phyloP scores from a whole-genome alignment of 192 early-diverging fungal genomes.

The Neocallimastix lanati region DNA sequence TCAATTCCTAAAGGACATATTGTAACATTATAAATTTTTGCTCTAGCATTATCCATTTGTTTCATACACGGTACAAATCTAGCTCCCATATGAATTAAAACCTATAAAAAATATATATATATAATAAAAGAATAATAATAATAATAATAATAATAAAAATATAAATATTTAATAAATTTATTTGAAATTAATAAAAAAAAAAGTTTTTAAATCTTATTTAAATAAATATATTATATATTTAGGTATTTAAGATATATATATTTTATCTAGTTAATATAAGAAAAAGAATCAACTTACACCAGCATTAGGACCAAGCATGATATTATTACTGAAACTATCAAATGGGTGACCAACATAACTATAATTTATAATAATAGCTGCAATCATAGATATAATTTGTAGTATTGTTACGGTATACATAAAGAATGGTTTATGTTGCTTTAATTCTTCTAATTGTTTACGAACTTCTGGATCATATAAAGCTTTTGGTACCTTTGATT shows the following conservation, averaged over 20 bases:
- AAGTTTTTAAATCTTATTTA: too few species aligned
- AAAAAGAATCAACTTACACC: too few species aligned
- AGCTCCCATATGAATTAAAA: slow-evolving; percentile 50
- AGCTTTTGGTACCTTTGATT: slow-evolving; percentile 6
- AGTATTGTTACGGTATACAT: slow-evolving; percentile 14
- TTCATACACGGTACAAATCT: slow-evolving; percentile 69
- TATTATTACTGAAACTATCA: background rate
- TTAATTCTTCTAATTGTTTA: slow-evolving; percentile 15
- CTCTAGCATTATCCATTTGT: slow-evolving; percentile 3
- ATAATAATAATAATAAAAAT: too few species aligned
- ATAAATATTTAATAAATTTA: too few species aligned
- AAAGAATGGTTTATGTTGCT: slow-evolving; percentile 24
- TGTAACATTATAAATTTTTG: slow-evolving; percentile 3
- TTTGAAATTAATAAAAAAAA: too few species aligned
- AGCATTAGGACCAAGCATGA: background rate
- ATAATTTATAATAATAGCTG: background rate
- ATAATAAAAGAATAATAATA: too few species aligned
- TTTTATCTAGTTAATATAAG: too few species aligned
- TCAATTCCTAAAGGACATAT: slow-evolving; percentile 20
- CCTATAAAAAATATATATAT: too few species aligned
- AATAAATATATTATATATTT: too few species aligned
- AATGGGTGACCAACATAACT: background rate
- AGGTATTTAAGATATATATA: too few species aligned
- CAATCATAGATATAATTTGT: slow-evolving; percentile 14
- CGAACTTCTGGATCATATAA: slow-evolving; percentile 23